phyloP scores from a whole-genome alignment of 2,329 filamentous ascomycete genomes.

The Monilinia vaccinii-corymbosi region DNA sequence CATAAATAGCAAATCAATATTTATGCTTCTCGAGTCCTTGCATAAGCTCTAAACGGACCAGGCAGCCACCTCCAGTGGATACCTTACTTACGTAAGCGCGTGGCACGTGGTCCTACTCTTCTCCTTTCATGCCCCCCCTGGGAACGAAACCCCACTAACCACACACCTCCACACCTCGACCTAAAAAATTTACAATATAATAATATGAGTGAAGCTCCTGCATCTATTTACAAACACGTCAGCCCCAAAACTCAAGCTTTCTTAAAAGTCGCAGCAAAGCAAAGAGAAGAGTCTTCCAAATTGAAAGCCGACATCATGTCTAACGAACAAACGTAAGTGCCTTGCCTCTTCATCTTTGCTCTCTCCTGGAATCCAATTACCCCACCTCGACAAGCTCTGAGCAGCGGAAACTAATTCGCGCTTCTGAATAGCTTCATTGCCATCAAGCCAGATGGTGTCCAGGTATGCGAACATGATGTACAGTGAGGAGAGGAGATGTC shows the following conservation, averaged over 20 bases:
- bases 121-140: constrained; percentile 10
- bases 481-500: background rate
- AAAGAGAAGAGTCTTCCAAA: constrained; percentile 28
- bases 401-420: constrained; percentile 25
- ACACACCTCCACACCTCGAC: constrained; percentile 7
- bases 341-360: background rate
- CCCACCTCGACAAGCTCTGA: constrained; percentile 7
- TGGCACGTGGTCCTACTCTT: too few relatives aligned
- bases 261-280: constrained; percentile 31
- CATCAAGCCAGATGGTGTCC: constrained; percentile 99
- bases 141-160: constrained; percentile 14
- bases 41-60: background rate
- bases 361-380: background rate
- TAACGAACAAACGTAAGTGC: constrained; percentile 71
- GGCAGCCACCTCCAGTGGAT: too few relatives aligned
- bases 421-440: constrained; percentile 79
- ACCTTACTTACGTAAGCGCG: too few relatives aligned
- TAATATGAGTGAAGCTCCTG: constrained; percentile 18
- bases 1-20: background rate
- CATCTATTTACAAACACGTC: constrained; percentile 38
- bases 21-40: background rate
- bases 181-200: constrained; percentile 18
- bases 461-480: constrained; percentile 52
- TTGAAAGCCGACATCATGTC: constrained; percentile 44
- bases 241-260: constrained; percentile 38